Evolutionary conservation across 306 rosid genomes (phyloP), one percentile per base, ranked within the genome.

Genomic region (Cyamopsis tetragonoloba): DNA sequence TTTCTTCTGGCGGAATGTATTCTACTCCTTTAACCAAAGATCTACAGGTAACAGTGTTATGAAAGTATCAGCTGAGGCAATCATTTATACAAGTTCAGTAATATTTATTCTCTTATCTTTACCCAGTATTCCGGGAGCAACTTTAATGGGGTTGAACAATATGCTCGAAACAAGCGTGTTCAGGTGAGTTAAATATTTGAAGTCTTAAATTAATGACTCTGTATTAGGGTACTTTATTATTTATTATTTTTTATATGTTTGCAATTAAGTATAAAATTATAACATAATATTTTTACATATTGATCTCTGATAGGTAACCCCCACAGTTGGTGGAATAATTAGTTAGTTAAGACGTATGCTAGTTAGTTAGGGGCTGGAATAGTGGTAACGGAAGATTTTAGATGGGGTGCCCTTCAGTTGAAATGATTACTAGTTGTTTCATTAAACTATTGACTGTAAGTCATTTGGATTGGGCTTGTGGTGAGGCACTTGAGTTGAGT

Each of bases 1-100:
- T 92, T 81, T 78, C 96, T 24, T 93, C 98, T 26, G 96, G 98
- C 62, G 98, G 98, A 81, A 93, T 93, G 97, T 93, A 93, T 79
- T 31, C 91, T 31, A 26, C 71, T 62, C 91, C 98, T 5, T 83
- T 93, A 79, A 89, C 87, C 30, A 69, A 70, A 35, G 96, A 93
- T 84, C 79, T 89, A 41, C 92, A 89, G 93, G 98, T 92, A 56
- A 70, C 26, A 49, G 10, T 27, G 26, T 49, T 38, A 54, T 68
- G 34, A 23, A 51, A 12, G 47, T 62, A 18, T 62, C 42, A 12
- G 5, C 62, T 12, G 14, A 56, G 28, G 19, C 60, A 13, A 14
- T 48, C 46, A 27, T 27, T 22, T 12, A 18, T 62, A 68, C 0
- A 22, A 54, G 60, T 41, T 51, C 62, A 28, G 9, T 39, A 3